These are phyloP conservation scores for Boeremia lycopersici DNA, from an alignment of 2,329 filamentous ascomycete species.

Conservation along the genomic window DNA sequence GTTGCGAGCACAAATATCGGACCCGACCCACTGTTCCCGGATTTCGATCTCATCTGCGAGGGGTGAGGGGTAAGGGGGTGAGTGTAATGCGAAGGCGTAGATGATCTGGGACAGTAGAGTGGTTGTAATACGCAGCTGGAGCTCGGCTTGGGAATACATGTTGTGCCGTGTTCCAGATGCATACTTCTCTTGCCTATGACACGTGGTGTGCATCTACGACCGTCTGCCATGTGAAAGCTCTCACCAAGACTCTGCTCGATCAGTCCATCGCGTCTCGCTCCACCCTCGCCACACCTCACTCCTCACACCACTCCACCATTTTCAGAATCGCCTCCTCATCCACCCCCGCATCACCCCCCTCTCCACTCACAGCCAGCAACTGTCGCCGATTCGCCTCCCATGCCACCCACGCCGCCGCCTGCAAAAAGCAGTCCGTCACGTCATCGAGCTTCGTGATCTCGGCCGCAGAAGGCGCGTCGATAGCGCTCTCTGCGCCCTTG, in stretches of 20 bases:
- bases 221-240: no score
- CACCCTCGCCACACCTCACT: neutral
- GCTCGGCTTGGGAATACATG: no score
- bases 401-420: conserved; percentile 76
- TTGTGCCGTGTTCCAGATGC: no score
- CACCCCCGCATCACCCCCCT: neutral
- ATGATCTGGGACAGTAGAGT: no score
- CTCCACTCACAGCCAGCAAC: conserved; percentile 1
- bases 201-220: no score
- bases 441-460: conserved; percentile 72
- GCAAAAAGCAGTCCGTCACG: conserved; percentile 77
- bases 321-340: neutral
- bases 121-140: no score
- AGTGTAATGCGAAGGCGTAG: neutral
- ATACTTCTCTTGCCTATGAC: no score
- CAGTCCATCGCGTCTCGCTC: no score
- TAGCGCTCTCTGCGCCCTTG: neutral
- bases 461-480: neutral
- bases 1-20: conserved; percentile 43
- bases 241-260: neutral
- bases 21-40: conserved; percentile 45
- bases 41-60: conserved; percentile 48
- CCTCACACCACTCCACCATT: neutral
- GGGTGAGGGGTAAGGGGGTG: neutral
- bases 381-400: conserved; percentile 68